phyloP scores from a whole-genome alignment of 1,284 basidiomycete genomes.

The Austroboletus novae-zelandiae region DNA sequence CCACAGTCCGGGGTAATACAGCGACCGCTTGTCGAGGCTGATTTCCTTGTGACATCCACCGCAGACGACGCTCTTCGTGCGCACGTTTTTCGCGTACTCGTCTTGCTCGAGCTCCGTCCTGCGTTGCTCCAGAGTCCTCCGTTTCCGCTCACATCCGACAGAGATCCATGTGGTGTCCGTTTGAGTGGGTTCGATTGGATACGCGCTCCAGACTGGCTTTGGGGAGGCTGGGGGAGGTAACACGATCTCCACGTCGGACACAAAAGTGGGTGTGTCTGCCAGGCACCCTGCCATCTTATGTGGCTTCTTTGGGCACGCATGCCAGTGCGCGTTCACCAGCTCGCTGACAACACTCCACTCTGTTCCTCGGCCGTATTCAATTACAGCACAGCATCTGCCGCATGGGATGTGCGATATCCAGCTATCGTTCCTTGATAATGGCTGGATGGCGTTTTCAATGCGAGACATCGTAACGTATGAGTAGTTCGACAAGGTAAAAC shows the following conservation, averaged over 20 bases:
- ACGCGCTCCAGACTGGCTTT: conserved; percentile 4
- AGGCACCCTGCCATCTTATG: conserved; percentile 11
- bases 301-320: conserved; percentile 25
- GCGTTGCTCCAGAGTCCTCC: conserved; percentile 28
- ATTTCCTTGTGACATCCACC: conserved; percentile 26
- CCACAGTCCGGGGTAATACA: conserved; percentile 35
- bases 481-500: conserved; percentile 12
- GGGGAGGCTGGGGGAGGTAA: conserved; percentile 9
- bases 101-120: conserved; percentile 30
- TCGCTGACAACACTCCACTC: conserved; percentile 27
- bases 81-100: conserved; percentile 26
- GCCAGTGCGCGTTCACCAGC: conserved; percentile 29
- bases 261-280: conserved; percentile 12
- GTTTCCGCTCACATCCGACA: conserved; percentile 28
- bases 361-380: conserved; percentile 29
- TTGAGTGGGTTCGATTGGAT: background rate
- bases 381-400: conserved; percentile 24
- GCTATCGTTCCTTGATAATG: conserved; percentile 10
- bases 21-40: conserved; percentile 34
- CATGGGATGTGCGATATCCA: conserved; percentile 23
- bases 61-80: conserved; percentile 28
- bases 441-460: conserved; percentile 8
- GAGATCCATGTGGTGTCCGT: conserved; percentile 10
- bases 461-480: conserved; percentile 19
- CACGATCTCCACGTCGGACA: conserved; percentile 8